phyloP scores from a whole-genome alignment of 2,329 filamentous ascomycete species.

The Trichoderma citrinoviride region DNA sequence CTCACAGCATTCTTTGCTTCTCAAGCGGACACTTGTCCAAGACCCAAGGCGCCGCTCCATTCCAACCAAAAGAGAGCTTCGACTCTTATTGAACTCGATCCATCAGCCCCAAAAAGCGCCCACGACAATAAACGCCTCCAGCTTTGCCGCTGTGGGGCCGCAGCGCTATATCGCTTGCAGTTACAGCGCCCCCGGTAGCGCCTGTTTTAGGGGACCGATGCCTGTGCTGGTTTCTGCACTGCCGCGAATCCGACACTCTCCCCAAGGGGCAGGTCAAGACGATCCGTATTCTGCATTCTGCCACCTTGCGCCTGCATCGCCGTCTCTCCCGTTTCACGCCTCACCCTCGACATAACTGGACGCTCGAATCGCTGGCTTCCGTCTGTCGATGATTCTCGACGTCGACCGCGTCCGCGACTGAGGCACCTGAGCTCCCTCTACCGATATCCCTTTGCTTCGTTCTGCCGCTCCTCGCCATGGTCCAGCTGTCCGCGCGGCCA shows the following conservation, averaged over 20 bases:
- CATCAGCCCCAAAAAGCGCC: no score
- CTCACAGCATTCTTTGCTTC: no score
- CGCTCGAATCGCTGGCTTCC: no score
- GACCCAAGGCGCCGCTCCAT: background rate
- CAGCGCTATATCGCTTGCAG: conserved; percentile 17
- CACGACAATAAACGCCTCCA: conserved; percentile 9
- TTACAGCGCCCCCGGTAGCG: conserved; percentile 4
- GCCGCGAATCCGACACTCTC: conserved; percentile 9
- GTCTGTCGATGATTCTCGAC: conserved; percentile 8
- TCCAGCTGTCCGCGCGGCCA: conserved; percentile 5
- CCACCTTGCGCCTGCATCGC: conserved; percentile 23
- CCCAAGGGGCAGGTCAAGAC: conserved; percentile 4
- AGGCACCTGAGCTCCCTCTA: conserved; percentile 19
- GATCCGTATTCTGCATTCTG: conserved; percentile 1
- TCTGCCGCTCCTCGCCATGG: conserved; percentile 21
- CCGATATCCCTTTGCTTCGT: background rate
- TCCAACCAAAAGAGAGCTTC: background rate
- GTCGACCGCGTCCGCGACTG: background rate
- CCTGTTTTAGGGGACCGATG: conserved; percentile 11
- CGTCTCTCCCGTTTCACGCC: no score
- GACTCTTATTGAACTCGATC: conserved; percentile 2
- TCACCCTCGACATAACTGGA: no score
- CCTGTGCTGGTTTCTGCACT: conserved; percentile 1
- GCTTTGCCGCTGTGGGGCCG: conserved; percentile 14
- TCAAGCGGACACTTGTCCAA: no score